Base-by-base conservation (phyloP, 768 basidiomycete species). In the Mycena belliarum region DNA sequence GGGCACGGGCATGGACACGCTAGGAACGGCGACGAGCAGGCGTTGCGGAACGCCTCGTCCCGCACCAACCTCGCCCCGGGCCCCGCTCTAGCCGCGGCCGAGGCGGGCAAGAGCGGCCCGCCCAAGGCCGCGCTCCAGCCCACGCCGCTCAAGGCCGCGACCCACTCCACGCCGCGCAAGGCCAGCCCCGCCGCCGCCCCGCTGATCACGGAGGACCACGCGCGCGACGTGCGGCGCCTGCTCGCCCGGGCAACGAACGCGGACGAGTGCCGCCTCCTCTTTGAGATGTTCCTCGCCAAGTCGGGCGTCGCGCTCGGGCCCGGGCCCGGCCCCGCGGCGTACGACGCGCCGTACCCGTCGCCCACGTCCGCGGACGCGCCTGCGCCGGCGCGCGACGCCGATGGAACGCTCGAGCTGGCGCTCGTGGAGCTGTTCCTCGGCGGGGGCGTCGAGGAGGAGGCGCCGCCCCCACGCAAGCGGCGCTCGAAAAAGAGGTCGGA, bases 211-310 rank as follows among this genome's bases (percentile, higher is more conserved):
- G 75, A 79, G 38, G 69, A 74, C 28, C 76, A 86, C 55, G 81
- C 86, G 24, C 73, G 77, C 12, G 87, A 92, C 49, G 81, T 96
- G 74, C 85, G 89, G 29, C 77, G 79, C 20, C 76, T 90, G 55
- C 72, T 95, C 18, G 71, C 80, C 10, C 81, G 75, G 48, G 92
- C 93, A 15, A 87, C 88, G 2, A 85, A 80, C 41, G 89, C 82
- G 44, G 85, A 88, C 58, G 94, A 96, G 75, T 94, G 93, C 68
- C 89, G 90, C 49, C 76, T 95, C 41, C 85, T 95, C 55, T 79
- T 93, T 26, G 88, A 92, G 61, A 89, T 93, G 77, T 89, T 91
- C 73, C 75, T 96, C 56, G 79, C 84, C 14, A 85, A 84, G 61
- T 79, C 79, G 50, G 84, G 83, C 18, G 78, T 79, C 42, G 51